Conservation (phyloP, 306 rosid genomes). For the Vigna angularis region DNA sequence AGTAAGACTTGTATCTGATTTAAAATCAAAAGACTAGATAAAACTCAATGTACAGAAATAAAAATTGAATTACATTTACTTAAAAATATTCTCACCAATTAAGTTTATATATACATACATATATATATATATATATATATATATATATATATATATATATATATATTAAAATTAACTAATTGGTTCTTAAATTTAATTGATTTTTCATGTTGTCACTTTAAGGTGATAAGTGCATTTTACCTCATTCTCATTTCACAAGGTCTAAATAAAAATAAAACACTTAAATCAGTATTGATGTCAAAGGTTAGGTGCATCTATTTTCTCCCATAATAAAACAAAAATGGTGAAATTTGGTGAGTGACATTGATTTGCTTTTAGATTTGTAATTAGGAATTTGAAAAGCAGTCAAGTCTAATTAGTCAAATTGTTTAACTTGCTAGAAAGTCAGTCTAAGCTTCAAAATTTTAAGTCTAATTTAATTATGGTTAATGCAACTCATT, state of each 20-base stretch:
- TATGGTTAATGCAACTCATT: background rate
- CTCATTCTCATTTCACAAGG: background rate
- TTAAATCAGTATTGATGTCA: background rate
- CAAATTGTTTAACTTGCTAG: background rate
- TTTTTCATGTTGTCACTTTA: background rate
- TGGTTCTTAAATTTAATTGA: background rate
- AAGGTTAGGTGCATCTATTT: background rate
- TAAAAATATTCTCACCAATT: background rate
- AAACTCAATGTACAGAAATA: too few species aligned
- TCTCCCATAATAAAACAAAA: background rate
- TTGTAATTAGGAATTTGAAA: background rate
- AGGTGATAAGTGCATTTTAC: background rate
- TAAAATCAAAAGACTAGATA: too few species aligned
- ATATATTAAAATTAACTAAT: too few species aligned
- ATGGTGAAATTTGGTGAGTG: slow-evolving; percentile 2
- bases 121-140: too few species aligned
- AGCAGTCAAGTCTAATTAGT: background rate
- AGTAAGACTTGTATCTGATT: too few species aligned
- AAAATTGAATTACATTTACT: background rate
- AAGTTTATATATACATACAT: background rate
- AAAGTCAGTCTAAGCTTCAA: background rate
- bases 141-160: too few species aligned
- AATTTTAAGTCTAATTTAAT: background rate
- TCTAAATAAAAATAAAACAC: background rate
- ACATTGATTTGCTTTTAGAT: background rate